Conservation (phyloP, 2,329 filamentous ascomycete species). For the Malbranchea zuffiana region DNA sequence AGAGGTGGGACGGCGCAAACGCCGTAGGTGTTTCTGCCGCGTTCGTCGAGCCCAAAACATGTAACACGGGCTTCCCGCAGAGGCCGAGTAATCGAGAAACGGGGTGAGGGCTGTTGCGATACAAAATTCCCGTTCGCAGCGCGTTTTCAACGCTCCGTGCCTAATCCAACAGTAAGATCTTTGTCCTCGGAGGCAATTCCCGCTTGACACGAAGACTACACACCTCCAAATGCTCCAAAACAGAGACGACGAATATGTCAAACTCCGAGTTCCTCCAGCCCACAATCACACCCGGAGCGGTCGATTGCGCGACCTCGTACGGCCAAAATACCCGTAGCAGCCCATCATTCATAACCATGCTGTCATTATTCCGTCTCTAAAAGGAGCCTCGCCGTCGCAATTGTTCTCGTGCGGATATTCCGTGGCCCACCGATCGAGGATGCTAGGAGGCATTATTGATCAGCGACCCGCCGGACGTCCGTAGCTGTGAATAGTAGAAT, state of each 20-base stretch:
- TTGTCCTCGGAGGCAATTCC: slow-evolving; percentile 6
- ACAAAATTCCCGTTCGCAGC: slow-evolving; percentile 68
- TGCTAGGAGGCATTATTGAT: slow-evolving; percentile 46
- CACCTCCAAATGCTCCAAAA: slow-evolving; percentile 85
- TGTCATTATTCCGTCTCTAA: slow-evolving; percentile 46
- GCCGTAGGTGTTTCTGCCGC: slow-evolving; percentile 36
- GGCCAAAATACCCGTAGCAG: slow-evolving; percentile 99
- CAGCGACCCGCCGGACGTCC: too few relatives aligned
- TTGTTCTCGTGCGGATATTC: slow-evolving; percentile 91
- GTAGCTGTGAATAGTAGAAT: neutral
- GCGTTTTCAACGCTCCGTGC: slow-evolving; percentile 76
- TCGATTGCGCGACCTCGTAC: slow-evolving; percentile 63
- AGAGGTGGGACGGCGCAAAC: slow-evolving; percentile 60
- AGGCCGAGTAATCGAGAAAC: slow-evolving; percentile 70
- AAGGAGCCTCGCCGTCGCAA: slow-evolving; percentile 89
- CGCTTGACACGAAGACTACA: slow-evolving; percentile 24
- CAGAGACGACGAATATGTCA: slow-evolving; percentile 80
- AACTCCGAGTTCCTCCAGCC: slow-evolving; percentile 90
- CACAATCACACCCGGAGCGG: slow-evolving; percentile 72
- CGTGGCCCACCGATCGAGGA: slow-evolving; percentile 63
- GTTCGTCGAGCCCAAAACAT: slow-evolving; percentile 79
- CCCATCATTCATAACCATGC: slow-evolving; percentile 61
- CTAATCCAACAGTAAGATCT: slow-evolving; percentile 31
- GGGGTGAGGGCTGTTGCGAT: slow-evolving; percentile 70
- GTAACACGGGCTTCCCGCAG: slow-evolving; percentile 71